phyloP scores from a whole-genome alignment of 805 yeast genomes.

The Yarrowia deformans region DNA sequence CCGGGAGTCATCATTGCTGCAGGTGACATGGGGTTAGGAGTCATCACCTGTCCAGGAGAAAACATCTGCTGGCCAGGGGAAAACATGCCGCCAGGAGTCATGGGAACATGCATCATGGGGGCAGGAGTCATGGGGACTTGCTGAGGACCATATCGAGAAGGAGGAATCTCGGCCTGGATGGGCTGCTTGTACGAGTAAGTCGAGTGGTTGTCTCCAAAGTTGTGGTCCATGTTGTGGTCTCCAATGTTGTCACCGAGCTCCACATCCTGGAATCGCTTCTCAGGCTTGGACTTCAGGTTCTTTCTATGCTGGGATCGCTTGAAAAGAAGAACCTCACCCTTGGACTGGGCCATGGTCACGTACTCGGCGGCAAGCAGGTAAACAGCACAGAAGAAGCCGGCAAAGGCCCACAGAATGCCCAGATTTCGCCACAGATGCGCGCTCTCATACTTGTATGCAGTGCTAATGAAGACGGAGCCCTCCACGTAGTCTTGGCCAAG shows the following conservation, averaged over 20 bases:
- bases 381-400: slow-evolving; percentile 60
- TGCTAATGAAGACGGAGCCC: slow-evolving; percentile 60
- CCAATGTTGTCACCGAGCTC: slow-evolving; percentile 49
- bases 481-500: slow-evolving; percentile 59
- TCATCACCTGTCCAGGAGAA: slow-evolving; percentile 13
- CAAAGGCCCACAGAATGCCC: slow-evolving; percentile 67
- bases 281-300: slow-evolving; percentile 42
- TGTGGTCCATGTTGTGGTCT: slow-evolving; percentile 44
- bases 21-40: slow-evolving; percentile 11
- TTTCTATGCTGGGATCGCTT: slow-evolving; percentile 23
- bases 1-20: slow-evolving; percentile 28
- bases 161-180: slow-evolving; percentile 19
- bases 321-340: slow-evolving; percentile 72
- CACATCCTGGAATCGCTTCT: slow-evolving; percentile 27
- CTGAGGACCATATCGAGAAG: slow-evolving; percentile 1
- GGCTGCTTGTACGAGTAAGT: slow-evolving; percentile 33
- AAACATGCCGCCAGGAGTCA: slow-evolving; percentile 1
- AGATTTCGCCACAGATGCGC: slow-evolving; percentile 68
- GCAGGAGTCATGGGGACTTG: slow-evolving; percentile 10
- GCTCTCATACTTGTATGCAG: slow-evolving; percentile 56
- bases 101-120: slow-evolving; percentile 2
- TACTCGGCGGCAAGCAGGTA: slow-evolving; percentile 63
- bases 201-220: slow-evolving; percentile 45
- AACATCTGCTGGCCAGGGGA: slow-evolving; percentile 5
- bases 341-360: slow-evolving; percentile 49